Base-by-base conservation (phyloP, 1,139 yeast genomes). In the Torulaspora globosa region DNA sequence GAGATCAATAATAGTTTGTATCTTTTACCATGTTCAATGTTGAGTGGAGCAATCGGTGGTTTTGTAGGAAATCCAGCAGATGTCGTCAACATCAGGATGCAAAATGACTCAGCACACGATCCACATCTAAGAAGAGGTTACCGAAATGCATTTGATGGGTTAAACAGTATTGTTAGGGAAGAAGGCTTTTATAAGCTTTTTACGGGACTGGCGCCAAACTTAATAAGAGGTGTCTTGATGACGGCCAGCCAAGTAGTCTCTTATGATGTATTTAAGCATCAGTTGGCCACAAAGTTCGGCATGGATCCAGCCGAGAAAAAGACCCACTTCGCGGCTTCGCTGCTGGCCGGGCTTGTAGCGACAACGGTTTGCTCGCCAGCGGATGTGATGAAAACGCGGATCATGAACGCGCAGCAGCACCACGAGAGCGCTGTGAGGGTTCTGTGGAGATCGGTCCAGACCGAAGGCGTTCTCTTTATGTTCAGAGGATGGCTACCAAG, bases 301-400 rank as follows among this genome's bases (percentile, higher is more conserved):
- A 64, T 82, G 69, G 82, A 84, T 57, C 79, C 87, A 32, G 69
- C 76, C 21, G 76, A 81, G 46, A 80, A 80, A 54, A 63, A 80
- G 0, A 86, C 95, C 2, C 95, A 87, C 65, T 86, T 88, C 60
- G 63, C 81, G 28, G 86, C 95, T 0, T 82, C 90, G 3, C 70
- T 86, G 49, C 63, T 84, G 52, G 95, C 95, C 0, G 95, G 95
- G 10, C 70, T 87, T 31, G 89, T 86, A 9, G 95, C 95, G 4
- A 87, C 96, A 1, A 88, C 96, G 0, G 84, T 86, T 16, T 88
- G 96, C 65, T 84, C 95, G 1, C 96, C 96, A 0, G 95, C 92
- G 8, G 96, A 88, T 66, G 96, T 88, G 8, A 83, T 88, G 43
- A 88, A 87, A 67, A 88, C 96, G 1, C 73, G 95, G 60, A 83